These are phyloP conservation scores for Aspergillus floridensis DNA, from an alignment of 2,329 filamentous ascomycete genomes.

Conservation along the genomic window DNA sequence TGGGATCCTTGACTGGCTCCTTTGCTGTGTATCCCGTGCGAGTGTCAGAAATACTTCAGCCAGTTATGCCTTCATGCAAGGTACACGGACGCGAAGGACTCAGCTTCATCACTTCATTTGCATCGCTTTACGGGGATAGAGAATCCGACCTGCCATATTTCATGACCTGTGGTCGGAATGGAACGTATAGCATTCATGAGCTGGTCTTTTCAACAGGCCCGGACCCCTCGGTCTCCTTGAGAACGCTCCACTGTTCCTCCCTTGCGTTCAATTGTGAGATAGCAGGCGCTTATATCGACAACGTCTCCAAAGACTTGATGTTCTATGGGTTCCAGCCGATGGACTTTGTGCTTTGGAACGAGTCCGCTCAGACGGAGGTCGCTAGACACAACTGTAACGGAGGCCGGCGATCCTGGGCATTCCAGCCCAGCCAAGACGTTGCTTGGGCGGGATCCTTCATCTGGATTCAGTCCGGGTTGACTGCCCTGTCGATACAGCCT, in stretches of 20 bases:
- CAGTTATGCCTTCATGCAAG: conserved; percentile 25
- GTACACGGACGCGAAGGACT: conserved; percentile 62
- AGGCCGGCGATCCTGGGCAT: conserved; percentile 74
- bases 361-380: conserved; percentile 66
- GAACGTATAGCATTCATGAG: conserved; percentile 66
- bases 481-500: conserved; percentile 42
- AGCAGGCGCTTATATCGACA: conserved; percentile 65
- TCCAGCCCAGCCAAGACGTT: conserved; percentile 30
- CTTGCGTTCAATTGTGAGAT: conserved; percentile 74
- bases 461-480: conserved; percentile 70
- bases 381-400: conserved; percentile 78
- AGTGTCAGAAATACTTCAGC: conserved; percentile 17
- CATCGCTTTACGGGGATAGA: conserved; percentile 10
- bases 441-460: conserved; percentile 56
- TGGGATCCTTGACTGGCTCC: conserved; percentile 58
- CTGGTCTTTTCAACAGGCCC: conserved; percentile 18
- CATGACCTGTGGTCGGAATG: conserved; percentile 73
- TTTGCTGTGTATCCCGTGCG: conserved; percentile 48
- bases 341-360: conserved; percentile 78
- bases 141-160: conserved; percentile 43
- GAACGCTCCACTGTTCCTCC: conserved; percentile 64
- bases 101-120: conserved; percentile 55
- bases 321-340: conserved; percentile 79
- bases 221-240: conserved; percentile 36
- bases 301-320: conserved; percentile 55